Base-by-base conservation (phyloP, 768 basidiomycete genomes). In the Postia placenta region DNA sequence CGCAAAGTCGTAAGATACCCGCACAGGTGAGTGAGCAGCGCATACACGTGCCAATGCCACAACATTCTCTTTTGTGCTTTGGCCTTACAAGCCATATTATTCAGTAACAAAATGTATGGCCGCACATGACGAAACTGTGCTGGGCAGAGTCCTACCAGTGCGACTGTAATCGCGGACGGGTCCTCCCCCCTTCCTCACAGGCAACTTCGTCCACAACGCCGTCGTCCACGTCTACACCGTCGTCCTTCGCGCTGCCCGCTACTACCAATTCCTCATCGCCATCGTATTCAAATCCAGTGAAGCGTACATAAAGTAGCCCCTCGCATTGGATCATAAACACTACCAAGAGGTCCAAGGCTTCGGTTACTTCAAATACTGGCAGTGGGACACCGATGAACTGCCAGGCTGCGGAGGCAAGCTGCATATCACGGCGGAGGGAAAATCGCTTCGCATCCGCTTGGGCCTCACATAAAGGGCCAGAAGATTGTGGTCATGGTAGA, bases 391-490 rank as follows among this genome's bases (percentile, higher is more conserved):
- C 42, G 19, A 42, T 11, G 3, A 36, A 20, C n/a, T n/a, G n/a
- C 38, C 39, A 1, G 28, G 28, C 12, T 60, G 59, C 38, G 55
- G 53, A 6, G 56, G 59, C 5, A 51, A 38, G 24, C 30, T 60
- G 20, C 41, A 39, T 12, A 48, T 56, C 39, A 47, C 25, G 4
- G 55, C 43, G 3, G 42, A 45, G 43, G 50, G 43, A 12, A 55
- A 57, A n/a, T n/a, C 6, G 15, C 7, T 33, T 50, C 56, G 41
- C 59, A 60, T 30, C 35, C 51, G n/a, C 45, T 50, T 2, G 52
- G 23, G 15, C 7, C 30, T 33, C 48, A 41, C 19, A 41, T 54
- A 24, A 60, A 50, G 44, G 59, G 59, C 1, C 56, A 56, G 41
- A 50, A 45, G 36, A 51, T 56, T 23, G 42, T 41, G 7, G 36